phyloP scores from a whole-genome alignment of 768 basidiomycete species.

The Leccinum imitatum region DNA sequence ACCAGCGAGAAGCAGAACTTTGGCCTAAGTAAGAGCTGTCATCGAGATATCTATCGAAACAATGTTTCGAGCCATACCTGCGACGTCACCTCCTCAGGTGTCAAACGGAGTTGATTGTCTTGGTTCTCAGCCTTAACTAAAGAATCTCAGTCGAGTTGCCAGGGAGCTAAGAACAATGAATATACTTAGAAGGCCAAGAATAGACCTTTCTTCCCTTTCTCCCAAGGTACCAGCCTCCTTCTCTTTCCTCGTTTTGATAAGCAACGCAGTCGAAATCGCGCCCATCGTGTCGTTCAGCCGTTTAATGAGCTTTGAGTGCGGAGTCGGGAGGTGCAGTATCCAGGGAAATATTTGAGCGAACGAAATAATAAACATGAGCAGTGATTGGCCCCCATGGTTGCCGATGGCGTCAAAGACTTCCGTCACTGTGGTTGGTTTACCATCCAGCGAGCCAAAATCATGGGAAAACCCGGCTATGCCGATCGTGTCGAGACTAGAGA shows the following conservation, averaged over 20 bases:
- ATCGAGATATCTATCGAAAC: background rate
- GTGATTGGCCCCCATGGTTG: conserved; percentile 6
- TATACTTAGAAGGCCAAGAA: conserved; percentile 39
- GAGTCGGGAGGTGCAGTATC: conserved; percentile 33
- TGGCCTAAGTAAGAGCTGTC: conserved; percentile 25
- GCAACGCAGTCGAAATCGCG: conserved; percentile 34
- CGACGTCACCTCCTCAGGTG: conserved; percentile 41
- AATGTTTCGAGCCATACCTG: conserved; percentile 22
- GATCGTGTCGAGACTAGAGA: conserved; percentile 41
- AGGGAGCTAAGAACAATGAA: background rate
- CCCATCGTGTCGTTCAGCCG: conserved; percentile 32
- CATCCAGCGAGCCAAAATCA: conserved; percentile 43
- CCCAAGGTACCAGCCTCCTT: conserved; percentile 29
- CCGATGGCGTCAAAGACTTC: conserved; percentile 27
- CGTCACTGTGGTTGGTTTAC: conserved; percentile 30
- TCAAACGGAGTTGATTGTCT: conserved; percentile 31
- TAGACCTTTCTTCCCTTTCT: conserved; percentile 35
- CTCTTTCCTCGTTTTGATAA: conserved; percentile 35
- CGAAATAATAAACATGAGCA: conserved; percentile 16
- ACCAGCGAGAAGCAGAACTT: conserved; percentile 38
- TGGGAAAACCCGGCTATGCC: conserved; percentile 47
- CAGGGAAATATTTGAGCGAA: conserved; percentile 32
- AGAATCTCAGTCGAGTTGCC: background rate
- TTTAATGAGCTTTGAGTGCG: conserved; percentile 21
- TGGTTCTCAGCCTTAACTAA: conserved; percentile 40